These are phyloP conservation scores for Naumovozyma baii DNA, from an alignment of 805 yeast genomes.

Conservation along the genomic window DNA sequence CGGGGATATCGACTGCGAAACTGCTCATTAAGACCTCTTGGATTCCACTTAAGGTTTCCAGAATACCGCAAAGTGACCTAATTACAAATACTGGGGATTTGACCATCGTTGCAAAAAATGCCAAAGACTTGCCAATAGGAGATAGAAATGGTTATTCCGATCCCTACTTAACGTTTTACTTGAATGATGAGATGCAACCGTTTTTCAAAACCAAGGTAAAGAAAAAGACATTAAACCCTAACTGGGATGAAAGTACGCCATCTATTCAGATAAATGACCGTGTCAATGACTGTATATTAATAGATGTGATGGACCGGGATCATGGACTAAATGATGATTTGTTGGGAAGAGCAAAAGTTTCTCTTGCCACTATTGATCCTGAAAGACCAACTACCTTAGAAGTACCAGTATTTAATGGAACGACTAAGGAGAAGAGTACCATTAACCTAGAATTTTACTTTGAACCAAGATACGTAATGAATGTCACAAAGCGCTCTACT, in stretches of 20 bases:
- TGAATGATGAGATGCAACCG: slow-evolving; percentile 46
- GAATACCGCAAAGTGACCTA: slow-evolving; percentile 60
- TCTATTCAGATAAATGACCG: slow-evolving; percentile 44
- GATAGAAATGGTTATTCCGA: slow-evolving; percentile 85
- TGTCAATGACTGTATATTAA: slow-evolving; percentile 43
- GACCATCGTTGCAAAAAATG: slow-evolving; percentile 47
- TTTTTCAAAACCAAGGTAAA: slow-evolving; percentile 64
- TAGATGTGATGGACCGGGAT: slow-evolving; percentile 77
- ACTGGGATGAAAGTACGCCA: slow-evolving; percentile 63
- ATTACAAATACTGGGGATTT: slow-evolving; percentile 63
- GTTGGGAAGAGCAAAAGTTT: slow-evolving; percentile 52
- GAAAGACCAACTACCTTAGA: slow-evolving; percentile 40
- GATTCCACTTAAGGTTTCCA: slow-evolving; percentile 55
- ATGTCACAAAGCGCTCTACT: slow-evolving; percentile 30
- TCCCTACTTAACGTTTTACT: slow-evolving; percentile 62
- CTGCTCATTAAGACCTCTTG: slow-evolving; percentile 53
- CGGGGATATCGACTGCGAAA: slow-evolving; percentile 41
- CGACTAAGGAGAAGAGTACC: slow-evolving; percentile 43
- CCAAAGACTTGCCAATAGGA: slow-evolving; percentile 58
- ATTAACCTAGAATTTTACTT: slow-evolving; percentile 49
- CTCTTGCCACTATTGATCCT: slow-evolving; percentile 52
- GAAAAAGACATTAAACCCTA: slow-evolving; percentile 78
- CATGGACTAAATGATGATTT: slow-evolving; percentile 74
- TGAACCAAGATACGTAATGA: slow-evolving; percentile 57
- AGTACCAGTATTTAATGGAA: slow-evolving; percentile 33